Evolutionary conservation across 257 asterid species (phyloP).

Genomic region (Salvia rosmarinus): DNA sequence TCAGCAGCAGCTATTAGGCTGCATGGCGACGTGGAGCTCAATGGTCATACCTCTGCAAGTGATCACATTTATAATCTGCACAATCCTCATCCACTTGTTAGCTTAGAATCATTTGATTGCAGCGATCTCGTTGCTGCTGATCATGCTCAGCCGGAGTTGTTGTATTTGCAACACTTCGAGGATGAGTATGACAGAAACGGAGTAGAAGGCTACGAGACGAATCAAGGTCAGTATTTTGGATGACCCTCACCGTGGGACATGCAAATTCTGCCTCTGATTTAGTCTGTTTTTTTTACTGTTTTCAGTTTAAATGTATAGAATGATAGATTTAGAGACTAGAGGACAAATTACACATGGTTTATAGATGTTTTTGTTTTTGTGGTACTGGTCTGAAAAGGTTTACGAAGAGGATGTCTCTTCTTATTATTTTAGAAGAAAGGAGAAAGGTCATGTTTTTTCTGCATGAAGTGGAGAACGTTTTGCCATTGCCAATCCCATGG

Average conservation of each 20-base stretch:
- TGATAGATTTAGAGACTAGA: neutral
- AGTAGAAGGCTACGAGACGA: slow-evolving; percentile 45
- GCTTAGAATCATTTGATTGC: slow-evolving; percentile 34
- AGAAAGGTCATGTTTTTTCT: no score
- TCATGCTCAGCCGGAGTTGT: slow-evolving; percentile 43
- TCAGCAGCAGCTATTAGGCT: slow-evolving; percentile 21
- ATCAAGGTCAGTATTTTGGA: slow-evolving; percentile 16
- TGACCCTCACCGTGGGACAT: no score
- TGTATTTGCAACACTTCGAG: slow-evolving; percentile 47
- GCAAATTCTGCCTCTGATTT: no score
- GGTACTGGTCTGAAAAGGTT: neutral
- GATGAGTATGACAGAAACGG: slow-evolving; percentile 45
- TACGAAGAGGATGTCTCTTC: no score
- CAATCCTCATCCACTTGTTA: slow-evolving; percentile 25
- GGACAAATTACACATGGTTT: no score
- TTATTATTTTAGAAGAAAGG: no score
- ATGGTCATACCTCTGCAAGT: slow-evolving; percentile 35
- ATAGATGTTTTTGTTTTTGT: no score
- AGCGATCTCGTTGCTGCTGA: slow-evolving; percentile 36
- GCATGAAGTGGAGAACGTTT: no score
- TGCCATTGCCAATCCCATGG: no score
- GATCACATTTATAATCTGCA: slow-evolving; percentile 33
- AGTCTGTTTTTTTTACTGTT: neutral
- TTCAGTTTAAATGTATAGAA: neutral
- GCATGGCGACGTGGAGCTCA: slow-evolving; percentile 39